A percentile compares a stretch with the other conserved stretches of the same genome.
These are phyloP conservation scores for Borealophlyctis nickersoniae DNA, from an alignment of 192 early-diverging fungal species.

Conservation along the genomic window DNA sequence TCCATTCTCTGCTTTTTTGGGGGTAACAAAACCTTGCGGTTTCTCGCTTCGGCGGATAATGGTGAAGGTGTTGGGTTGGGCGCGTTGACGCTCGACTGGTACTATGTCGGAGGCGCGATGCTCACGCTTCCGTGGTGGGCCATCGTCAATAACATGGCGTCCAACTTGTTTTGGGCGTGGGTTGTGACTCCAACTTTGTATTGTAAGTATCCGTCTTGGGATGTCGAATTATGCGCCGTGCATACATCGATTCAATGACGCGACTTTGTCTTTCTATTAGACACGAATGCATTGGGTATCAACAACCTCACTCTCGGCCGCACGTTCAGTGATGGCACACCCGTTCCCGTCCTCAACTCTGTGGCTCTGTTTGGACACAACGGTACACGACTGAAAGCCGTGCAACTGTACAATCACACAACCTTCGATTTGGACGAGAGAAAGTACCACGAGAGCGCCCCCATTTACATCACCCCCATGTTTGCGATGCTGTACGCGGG, in stretches of 20 bases:
- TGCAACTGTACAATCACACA: conserved; percentile 27
- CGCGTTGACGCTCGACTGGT: conserved; percentile 62
- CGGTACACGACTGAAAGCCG: conserved; percentile 37
- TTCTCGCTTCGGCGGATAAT: conserved; percentile 22
- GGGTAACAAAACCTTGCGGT: background rate
- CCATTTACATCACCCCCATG: conserved; percentile 32
- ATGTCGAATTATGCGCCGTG: too few relatives aligned
- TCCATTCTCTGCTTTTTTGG: conserved; percentile 4
- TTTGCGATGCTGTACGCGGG: background rate
- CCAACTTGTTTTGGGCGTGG: conserved; percentile 42
- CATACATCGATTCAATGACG: too few relatives aligned
- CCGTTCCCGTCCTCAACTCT: conserved; percentile 13
- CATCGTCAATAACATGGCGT: conserved; percentile 47
- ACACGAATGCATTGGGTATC: conserved; percentile 38
- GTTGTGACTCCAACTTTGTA: conserved; percentile 48
- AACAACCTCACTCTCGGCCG: conserved; percentile 29
- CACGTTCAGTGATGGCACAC: background rate
- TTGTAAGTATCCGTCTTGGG: conserved; percentile 39
- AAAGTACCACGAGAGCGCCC: conserved; percentile 14
- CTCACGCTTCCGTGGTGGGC: conserved; percentile 72
- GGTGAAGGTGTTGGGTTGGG: conserved; percentile 50
- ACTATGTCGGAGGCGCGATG: conserved; percentile 14
- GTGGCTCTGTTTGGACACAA: conserved; percentile 3
- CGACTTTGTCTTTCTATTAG: too few relatives aligned
- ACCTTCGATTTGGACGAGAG: conserved; percentile 27